These are phyloP conservation scores for Ogataea polymorpha DNA, from an alignment of 805 yeast species.

Conservation along the genomic window DNA sequence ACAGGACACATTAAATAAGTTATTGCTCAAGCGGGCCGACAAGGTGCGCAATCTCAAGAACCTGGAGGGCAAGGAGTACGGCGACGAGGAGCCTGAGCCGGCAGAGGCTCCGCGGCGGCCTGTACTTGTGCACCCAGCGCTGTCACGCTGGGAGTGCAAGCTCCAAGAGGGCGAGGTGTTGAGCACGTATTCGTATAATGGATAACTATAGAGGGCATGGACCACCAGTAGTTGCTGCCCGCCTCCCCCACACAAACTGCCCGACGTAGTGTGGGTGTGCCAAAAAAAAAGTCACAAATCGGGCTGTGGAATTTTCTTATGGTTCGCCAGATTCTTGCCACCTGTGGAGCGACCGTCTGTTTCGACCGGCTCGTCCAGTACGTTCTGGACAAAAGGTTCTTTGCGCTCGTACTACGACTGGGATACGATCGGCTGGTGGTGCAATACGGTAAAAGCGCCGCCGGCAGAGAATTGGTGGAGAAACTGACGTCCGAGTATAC, in stretches of 20 bases:
- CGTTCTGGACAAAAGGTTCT: conserved; percentile 36
- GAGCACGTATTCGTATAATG: conserved; percentile 20
- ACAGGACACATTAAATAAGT: conserved; percentile 82
- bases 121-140: conserved; percentile 41
- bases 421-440: conserved; percentile 44
- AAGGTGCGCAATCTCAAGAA: conserved; percentile 47
- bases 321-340: conserved; percentile 44
- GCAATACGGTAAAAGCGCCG: conserved; percentile 51
- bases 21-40: conserved; percentile 79
- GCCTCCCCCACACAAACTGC: too few species aligned
- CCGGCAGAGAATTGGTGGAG: conserved; percentile 13
- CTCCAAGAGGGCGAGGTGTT: conserved; percentile 15
- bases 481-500: conserved; percentile 6
- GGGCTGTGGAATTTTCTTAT: conserved; percentile 5
- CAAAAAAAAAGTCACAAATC: neutral
- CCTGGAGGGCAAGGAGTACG: conserved; percentile 29
- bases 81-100: conserved; percentile 23
- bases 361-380: conserved; percentile 57
- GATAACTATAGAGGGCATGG: neutral
- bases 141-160: conserved; percentile 39
- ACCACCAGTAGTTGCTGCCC: too few species aligned
- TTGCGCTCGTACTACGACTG: conserved; percentile 30
- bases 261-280: neutral
- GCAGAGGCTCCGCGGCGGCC: conserved; percentile 37
- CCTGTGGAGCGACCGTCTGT: conserved; percentile 91